Evolutionary conservation across 2,329 filamentous ascomycete species (phyloP).

Genomic region (Remersonia thermophila): DNA sequence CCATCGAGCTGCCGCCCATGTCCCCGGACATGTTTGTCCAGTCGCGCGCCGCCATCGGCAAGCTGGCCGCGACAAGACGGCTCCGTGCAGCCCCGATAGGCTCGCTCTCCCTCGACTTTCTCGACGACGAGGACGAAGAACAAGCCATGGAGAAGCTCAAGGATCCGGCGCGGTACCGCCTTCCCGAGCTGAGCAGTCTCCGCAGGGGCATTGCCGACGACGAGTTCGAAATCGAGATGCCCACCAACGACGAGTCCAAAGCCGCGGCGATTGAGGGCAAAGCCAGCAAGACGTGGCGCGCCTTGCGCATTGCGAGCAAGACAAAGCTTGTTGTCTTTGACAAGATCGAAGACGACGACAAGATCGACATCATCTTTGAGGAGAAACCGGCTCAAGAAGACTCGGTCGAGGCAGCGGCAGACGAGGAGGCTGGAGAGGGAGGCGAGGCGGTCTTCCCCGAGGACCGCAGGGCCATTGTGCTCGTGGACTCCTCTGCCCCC

Average conservation of each 20-base stretch:
- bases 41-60: slow-evolving; percentile 53
- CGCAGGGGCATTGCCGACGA: slow-evolving; percentile 62
- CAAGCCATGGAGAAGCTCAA: slow-evolving; percentile 59
- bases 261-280: slow-evolving; percentile 53
- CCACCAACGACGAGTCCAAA: slow-evolving; percentile 48
- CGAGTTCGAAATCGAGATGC: slow-evolving; percentile 79
- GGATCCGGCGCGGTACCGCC: slow-evolving; percentile 47
- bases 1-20: slow-evolving; percentile 67
- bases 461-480: slow-evolving; percentile 46
- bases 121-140: slow-evolving; percentile 50
- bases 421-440: slow-evolving; percentile 14
- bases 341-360: slow-evolving; percentile 73
- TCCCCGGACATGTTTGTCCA: slow-evolving; percentile 55
- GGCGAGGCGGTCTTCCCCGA: slow-evolving; percentile 27
- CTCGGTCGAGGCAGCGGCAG: slow-evolving; percentile 21
- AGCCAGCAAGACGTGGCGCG: slow-evolving; percentile 82
- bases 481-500: slow-evolving; percentile 52
- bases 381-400: slow-evolving; percentile 25
- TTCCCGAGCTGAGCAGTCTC: slow-evolving; percentile 60
- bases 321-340: slow-evolving; percentile 69
- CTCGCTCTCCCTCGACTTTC: slow-evolving; percentile 64
- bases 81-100: slow-evolving; percentile 57
- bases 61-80: slow-evolving; percentile 57
- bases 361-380: slow-evolving; percentile 46
- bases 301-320: slow-evolving; percentile 66